Base-by-base conservation (phyloP, 208 protist species). In the Crithidia fasciculata region DNA sequence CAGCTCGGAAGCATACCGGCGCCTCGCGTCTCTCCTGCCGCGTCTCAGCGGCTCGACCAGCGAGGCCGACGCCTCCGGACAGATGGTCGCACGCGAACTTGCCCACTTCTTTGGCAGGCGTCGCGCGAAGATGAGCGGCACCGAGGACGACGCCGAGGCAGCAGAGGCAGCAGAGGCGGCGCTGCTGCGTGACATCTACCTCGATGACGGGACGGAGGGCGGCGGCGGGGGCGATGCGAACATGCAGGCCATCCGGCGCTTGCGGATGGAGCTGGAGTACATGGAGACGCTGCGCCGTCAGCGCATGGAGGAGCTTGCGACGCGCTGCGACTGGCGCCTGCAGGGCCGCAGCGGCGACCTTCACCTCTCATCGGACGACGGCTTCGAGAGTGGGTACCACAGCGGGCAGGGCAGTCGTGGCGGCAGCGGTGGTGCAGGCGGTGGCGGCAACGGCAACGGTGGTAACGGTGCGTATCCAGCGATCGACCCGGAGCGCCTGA, bases 191-290 rank as follows among this genome's bases (percentile, higher is more conserved):
- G 64, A 77, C 15, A 39, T 83, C 39, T 81, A 88, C 54, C 62
- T 87, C 36, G 59, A 65, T n/a, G 55, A 57, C 13, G 58, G 63
- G 7, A 57, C 58, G 5, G 53, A 71, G 39, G 19, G 64, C 36
- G 28, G 54, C 37, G 28, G 18, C 4, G 70, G 57, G 13, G 54
- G 9, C 2, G 78, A 86, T 19, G 80, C 69, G 37, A 82, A 86
- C 56, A 41, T 58, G 28, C 69, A 74, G 39, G 70, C 77, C 41
- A 87, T 90, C 66, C 64, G 63, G 16, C 64, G 68, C 44, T 74
- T 92, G 16, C 74, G 74, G 8, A 43, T 63, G 44, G 82, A 90
- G 75, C 70, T 90, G 28, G 72, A 83, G 65, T 87, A 90, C 76
- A 70, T 90, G 55, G 79, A 89, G 57, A 57, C 45, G n/a, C 49